A percentile compares a stretch with the other conserved stretches of the same genome.
Evolutionary conservation across 2,329 filamentous ascomycete species (phyloP).

Genomic region (Penicillium sp.): DNA sequence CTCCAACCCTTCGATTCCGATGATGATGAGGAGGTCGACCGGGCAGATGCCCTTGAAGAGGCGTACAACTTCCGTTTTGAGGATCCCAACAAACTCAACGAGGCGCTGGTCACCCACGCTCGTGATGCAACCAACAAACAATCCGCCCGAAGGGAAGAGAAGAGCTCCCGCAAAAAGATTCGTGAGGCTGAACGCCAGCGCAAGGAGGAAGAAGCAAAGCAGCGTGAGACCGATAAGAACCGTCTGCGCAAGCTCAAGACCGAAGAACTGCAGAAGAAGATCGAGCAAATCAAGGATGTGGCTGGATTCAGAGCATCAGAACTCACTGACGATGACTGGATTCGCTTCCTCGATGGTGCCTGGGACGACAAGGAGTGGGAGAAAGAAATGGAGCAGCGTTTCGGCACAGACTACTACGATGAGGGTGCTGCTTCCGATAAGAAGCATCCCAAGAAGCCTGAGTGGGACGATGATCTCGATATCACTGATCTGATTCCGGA

Average conservation of each 20-base stretch:
- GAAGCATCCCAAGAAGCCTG: constrained; percentile 75
- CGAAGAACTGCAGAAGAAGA: constrained; percentile 84
- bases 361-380: constrained; percentile 94
- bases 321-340: constrained; percentile 77
- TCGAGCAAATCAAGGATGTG: constrained; percentile 84
- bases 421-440: constrained; percentile 48
- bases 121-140: constrained; percentile 80
- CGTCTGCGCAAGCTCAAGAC: constrained; percentile 84
- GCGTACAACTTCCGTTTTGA: constrained; percentile 97
- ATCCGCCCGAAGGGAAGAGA: constrained; percentile 82
- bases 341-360: constrained; percentile 77
- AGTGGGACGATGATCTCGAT: constrained; percentile 96
- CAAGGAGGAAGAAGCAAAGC: constrained; percentile 75
- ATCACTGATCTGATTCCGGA: constrained; percentile 90
- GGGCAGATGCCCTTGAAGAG: constrained; percentile 83
- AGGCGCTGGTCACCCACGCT: constrained; percentile 83
- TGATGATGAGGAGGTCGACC: constrained; percentile 72
- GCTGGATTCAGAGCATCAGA: constrained; percentile 72
- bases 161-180: constrained; percentile 72
- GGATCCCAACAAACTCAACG: constrained; percentile 83
- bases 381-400: constrained; percentile 80
- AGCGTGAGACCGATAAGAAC: constrained; percentile 77
- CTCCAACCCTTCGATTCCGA: constrained; percentile 90
- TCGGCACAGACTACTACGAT: constrained; percentile 88
- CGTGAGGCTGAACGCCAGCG: constrained; percentile 75